Percentiles rank a stretch among this genome's conserved stretches.
phyloP scores from a whole-genome alignment of 768 basidiomycete species.

The Leccinum variicolor region DNA sequence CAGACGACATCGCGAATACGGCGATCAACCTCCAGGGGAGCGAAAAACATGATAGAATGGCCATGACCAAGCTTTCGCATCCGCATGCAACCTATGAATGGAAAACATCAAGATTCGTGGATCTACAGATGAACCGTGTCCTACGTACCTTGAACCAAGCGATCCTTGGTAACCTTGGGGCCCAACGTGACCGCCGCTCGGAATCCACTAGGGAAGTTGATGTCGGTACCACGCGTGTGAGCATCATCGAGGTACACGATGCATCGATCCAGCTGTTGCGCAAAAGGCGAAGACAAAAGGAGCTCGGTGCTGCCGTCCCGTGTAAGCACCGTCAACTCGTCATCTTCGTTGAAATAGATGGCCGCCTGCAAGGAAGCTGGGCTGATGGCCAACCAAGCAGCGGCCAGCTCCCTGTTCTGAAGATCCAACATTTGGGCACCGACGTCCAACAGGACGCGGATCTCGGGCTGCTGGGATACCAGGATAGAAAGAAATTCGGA shows the following conservation, averaged over 20 bases:
- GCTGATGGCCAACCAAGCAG: slow-evolving; percentile 36
- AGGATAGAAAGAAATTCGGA: slow-evolving; percentile 28
- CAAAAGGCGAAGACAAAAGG: slow-evolving; percentile 32
- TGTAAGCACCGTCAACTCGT: slow-evolving; percentile 32
- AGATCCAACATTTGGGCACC: slow-evolving; percentile 57
- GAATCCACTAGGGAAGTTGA: slow-evolving; percentile 32
- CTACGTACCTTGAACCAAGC: slow-evolving; percentile 35
- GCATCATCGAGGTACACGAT: slow-evolving; percentile 39
- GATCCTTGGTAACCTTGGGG: slow-evolving; percentile 37
- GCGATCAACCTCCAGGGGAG: slow-evolving; percentile 38
- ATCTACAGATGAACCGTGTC: too few species aligned
- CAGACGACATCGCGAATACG: slow-evolving; percentile 30
- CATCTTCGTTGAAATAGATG: slow-evolving; percentile 32
- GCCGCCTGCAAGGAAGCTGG: slow-evolving; percentile 21
- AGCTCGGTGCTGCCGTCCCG: slow-evolving; percentile 28
- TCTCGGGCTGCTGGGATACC: slow-evolving; percentile 33
- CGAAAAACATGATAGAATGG: slow-evolving; percentile 49
- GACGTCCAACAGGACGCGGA: slow-evolving; percentile 51
- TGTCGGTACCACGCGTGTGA: slow-evolving; percentile 39
- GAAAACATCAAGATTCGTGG: not conserved
- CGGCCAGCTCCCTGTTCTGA: slow-evolving; percentile 39
- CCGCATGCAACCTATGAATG: slow-evolving; percentile 46
- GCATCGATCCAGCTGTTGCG: slow-evolving; percentile 33
- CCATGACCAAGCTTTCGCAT: slow-evolving; percentile 48
- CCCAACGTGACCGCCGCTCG: slow-evolving; percentile 39